A percentile compares a stretch with the other conserved stretches of the same genome.
These are phyloP conservation scores for Avicennia marina DNA, from an alignment of 257 asterid species.

Conservation along the genomic window DNA sequence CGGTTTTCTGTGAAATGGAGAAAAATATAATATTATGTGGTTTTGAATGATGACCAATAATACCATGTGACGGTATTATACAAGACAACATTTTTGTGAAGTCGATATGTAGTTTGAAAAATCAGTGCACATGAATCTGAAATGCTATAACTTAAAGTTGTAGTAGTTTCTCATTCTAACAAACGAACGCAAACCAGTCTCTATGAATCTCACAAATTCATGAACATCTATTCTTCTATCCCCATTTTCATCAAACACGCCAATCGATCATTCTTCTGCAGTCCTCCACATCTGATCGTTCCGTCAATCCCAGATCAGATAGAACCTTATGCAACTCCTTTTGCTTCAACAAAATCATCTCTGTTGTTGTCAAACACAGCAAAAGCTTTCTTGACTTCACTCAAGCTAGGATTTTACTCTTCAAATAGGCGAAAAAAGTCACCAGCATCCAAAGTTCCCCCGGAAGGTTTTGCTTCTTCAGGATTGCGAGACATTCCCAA, in stretches of 20 bases:
- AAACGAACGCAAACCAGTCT: too few species aligned
- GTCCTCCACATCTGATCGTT: conserved; percentile 43
- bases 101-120: too few species aligned
- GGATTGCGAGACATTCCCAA: conserved; percentile 34
- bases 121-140: too few species aligned
- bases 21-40: too few species aligned
- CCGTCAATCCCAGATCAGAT: conserved; percentile 46
- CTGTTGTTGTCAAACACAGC: conserved; percentile 56
- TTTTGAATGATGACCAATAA: too few species aligned
- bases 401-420: conserved; percentile 32
- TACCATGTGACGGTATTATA: too few species aligned
- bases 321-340: conserved; percentile 59
- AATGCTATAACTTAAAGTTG: too few species aligned
- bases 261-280: conserved; percentile 74
- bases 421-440: conserved; percentile 40
- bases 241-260: conserved; percentile 50
- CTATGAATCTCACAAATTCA: conserved; percentile 51
- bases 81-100: too few species aligned
- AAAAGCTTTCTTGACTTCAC: conserved; percentile 60
- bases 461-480: conserved; percentile 19
- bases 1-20: too few species aligned
- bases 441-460: conserved; percentile 21
- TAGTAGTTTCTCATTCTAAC: too few species aligned
- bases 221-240: conserved; percentile 59
- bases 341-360: conserved; percentile 77